Conservation (phyloP, 176 grass and related monocot species). For the Canna indica region DNA sequence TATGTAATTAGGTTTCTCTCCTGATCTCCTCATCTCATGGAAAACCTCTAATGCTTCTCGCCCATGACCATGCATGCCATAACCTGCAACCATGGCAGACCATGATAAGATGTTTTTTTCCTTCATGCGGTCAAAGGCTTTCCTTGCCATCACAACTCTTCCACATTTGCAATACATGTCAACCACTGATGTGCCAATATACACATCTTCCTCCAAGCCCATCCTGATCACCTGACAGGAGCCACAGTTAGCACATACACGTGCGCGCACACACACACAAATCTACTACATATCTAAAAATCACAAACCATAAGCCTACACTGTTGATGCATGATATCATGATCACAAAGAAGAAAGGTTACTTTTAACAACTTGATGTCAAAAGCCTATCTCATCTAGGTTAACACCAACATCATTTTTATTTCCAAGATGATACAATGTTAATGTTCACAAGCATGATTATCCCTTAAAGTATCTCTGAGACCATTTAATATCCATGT, state of each 20-base stretch:
- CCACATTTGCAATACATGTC: conserved; percentile 98
- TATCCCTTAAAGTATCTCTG: not conserved
- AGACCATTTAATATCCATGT: not conserved
- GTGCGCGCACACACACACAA: not conserved
- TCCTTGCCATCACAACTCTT: conserved; percentile 60
- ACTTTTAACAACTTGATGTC: not conserved
- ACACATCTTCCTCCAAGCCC: conserved; percentile 69
- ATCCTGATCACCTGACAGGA: conserved; percentile 54
- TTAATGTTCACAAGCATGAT: not conserved
- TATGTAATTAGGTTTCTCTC: conserved; percentile 73
- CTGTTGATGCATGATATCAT: not conserved
- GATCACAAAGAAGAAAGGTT: not conserved
- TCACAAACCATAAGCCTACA: not conserved
- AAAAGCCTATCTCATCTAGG: not conserved
- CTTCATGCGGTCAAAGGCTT: conserved; percentile 57
- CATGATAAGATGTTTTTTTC: conserved; percentile 74
- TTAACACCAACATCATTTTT: not conserved
- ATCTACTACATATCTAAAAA: not conserved
- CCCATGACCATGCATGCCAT: conserved; percentile 65
- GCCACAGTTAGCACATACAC: not conserved
- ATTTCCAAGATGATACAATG: not conserved
- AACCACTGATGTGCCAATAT: conserved; percentile 73
- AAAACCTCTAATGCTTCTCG: conserved; percentile 55
- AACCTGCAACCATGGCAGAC: conserved; percentile 82
- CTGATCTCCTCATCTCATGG: conserved; percentile 47